These are phyloP conservation scores for Arthrobotrys sphaeroides DNA, from an alignment of 2,329 filamentous ascomycete genomes.

Conservation along the genomic window DNA sequence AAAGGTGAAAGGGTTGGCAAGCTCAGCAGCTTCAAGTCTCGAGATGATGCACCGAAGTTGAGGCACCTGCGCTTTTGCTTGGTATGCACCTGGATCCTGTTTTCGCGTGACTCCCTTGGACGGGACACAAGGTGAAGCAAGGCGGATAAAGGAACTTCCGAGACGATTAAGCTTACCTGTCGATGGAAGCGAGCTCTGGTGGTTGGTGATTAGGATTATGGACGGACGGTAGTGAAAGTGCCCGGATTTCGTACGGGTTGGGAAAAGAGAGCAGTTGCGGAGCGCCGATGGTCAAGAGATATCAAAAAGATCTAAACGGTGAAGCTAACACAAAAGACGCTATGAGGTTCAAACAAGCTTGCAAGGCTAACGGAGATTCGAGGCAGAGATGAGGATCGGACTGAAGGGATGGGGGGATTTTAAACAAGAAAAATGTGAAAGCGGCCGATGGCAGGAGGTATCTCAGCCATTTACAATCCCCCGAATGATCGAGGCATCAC, in stretches of 20 bases:
- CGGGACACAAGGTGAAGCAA: conserved; percentile 9
- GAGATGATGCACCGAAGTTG: conserved; percentile 24
- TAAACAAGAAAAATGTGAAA: conserved; percentile 10
- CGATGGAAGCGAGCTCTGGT: conserved; percentile 15
- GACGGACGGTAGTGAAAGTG: conserved; percentile 17
- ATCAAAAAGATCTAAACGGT: conserved; percentile 8
- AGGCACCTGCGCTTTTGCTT: conserved; percentile 51
- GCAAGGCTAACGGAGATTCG: background rate
- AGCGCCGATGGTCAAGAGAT: background rate
- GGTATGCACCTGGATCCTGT: conserved; percentile 48
- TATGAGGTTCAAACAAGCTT: conserved; percentile 28
- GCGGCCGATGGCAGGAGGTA: conserved; percentile 12
- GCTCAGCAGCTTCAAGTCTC: conserved; percentile 27
- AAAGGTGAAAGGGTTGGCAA: background rate
- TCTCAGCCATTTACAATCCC: conserved; percentile 38
- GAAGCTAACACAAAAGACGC: conserved; percentile 16
- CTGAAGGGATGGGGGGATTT: background rate
- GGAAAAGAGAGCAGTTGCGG: conserved; percentile 5
- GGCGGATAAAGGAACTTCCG: conserved; percentile 51
- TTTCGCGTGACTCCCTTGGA: conserved; percentile 50
- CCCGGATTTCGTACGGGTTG: conserved; percentile 1
- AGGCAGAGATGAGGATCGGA: background rate
- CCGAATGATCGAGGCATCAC: conserved; percentile 41
- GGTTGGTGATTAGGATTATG: conserved; percentile 12
- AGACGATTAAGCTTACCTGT: conserved; percentile 34